Percentiles rank a stretch among this genome's conserved stretches.
These are phyloP conservation scores for Fusarium drepaniforme DNA, from an alignment of 2,329 filamentous ascomycete species.

Conservation along the genomic window DNA sequence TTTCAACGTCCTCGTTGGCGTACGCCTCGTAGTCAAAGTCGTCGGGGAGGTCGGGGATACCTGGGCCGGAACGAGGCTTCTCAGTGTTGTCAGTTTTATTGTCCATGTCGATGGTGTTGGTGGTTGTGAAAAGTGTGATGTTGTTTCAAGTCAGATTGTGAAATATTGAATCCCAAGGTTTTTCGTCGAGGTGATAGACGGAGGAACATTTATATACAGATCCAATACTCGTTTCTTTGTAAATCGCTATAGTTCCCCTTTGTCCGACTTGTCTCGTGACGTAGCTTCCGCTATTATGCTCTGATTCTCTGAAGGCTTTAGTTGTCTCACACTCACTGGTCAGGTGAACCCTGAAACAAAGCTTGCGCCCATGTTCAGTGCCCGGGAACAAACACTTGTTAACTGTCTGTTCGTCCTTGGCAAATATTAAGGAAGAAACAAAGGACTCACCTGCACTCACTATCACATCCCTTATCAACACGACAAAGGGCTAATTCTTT, in stretches of 20 bases:
- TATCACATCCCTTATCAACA: not conserved
- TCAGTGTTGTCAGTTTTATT: not conserved
- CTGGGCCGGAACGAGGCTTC: not conserved
- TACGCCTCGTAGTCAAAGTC: not conserved
- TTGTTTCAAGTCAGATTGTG: not conserved
- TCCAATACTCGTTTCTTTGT: not conserved
- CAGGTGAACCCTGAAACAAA: not conserved
- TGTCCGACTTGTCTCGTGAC: not conserved
- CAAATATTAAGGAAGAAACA: not conserved
- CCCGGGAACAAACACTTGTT: not conserved
- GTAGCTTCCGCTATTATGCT: not conserved
- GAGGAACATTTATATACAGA: not conserved
- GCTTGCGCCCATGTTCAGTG: not conserved
- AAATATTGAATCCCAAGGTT: not conserved
- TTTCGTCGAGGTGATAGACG: not conserved
- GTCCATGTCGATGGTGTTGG: not conserved
- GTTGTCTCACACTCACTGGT: not conserved
- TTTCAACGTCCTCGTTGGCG: not conserved
- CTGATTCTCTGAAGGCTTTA: not conserved
- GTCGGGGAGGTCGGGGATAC: not conserved
- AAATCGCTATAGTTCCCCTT: not conserved
- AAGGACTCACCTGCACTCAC: not conserved
- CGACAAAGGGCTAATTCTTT: not conserved
- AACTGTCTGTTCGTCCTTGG: not conserved
- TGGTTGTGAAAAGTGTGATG: not conserved